These are phyloP conservation scores for Capsicum baccatum DNA, from an alignment of 257 asterid species.

Conservation along the genomic window DNA sequence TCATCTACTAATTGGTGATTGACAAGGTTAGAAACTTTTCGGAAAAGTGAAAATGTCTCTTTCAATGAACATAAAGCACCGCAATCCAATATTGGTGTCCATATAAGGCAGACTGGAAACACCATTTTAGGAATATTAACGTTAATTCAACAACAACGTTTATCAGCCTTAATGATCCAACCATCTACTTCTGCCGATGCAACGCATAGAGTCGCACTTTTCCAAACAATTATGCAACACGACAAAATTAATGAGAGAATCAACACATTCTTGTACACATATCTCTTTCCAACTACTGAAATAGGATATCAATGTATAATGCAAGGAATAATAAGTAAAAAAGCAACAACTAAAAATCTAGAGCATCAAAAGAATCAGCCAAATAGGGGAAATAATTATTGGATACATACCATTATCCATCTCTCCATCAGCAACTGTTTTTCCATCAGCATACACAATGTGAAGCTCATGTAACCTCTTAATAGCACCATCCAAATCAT, in stretches of 20 bases:
- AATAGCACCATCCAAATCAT: constrained; percentile 64
- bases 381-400: not conserved
- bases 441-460: constrained; percentile 42
- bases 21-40: not conserved
- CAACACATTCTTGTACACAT: not conserved
- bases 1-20: not conserved
- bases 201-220: not conserved
- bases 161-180: not conserved
- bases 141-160: not conserved
- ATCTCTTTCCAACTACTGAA: not conserved
- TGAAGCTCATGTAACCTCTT: constrained; percentile 60
- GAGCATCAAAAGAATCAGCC: not conserved
- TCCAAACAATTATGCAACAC: not conserved
- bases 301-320: not conserved
- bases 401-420: constrained; percentile 49
- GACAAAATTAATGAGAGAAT: not conserved
- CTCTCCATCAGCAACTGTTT: constrained; percentile 41
- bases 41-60: not conserved
- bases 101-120: not conserved
- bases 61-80: not conserved
- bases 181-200: not conserved
- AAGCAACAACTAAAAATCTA: not conserved
- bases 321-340: not conserved
- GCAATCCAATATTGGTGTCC: not conserved
- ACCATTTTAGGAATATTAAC: not conserved